phyloP scores from a whole-genome alignment of 768 basidiomycete genomes.

The Gyrodon lividus region DNA sequence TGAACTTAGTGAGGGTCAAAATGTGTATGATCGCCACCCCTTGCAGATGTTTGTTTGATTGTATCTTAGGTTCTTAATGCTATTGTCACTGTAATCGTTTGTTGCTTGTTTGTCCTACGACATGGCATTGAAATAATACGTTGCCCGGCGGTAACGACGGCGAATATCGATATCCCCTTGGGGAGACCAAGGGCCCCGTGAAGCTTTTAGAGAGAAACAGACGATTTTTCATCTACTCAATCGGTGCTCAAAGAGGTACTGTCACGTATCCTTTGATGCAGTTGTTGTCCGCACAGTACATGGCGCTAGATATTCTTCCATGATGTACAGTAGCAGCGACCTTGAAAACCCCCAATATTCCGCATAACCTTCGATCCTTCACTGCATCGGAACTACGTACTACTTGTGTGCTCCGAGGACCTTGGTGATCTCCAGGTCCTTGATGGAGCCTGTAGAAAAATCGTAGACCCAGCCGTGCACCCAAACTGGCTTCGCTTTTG shows the following conservation, averaged over 20 bases:
- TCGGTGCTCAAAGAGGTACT: too few species aligned
- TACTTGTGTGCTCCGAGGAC: conserved; percentile 24
- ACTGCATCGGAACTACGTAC: too few species aligned
- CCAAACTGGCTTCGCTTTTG: conserved; percentile 40
- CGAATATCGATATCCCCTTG: too few species aligned
- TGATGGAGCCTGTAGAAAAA: conserved; percentile 53
- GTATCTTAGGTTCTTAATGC: background rate
- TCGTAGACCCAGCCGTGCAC: conserved; percentile 79
- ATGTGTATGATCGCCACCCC: conserved; percentile 82
- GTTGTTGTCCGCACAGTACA: too few species aligned
- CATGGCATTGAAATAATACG: background rate
- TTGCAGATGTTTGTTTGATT: conserved; percentile 78
- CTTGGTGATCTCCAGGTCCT: conserved; percentile 51
- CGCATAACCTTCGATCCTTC: background rate
- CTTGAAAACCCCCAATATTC: background rate
- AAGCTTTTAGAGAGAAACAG: too few species aligned
- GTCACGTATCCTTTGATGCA: too few species aligned
- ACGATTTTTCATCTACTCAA: too few species aligned
- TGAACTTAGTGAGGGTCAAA: conserved; percentile 89
- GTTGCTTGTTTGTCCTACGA: background rate
- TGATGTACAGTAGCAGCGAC: background rate
- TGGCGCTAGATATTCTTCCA: too few species aligned
- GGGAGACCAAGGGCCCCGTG: too few species aligned
- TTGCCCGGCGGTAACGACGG: too few species aligned
- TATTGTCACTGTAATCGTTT: conserved; percentile 1